Evolutionary conservation across 768 basidiomycete species (phyloP), one percentile per base, ranked within the genome.

Genomic region (Phlebiopsis flavidoalba): DNA sequence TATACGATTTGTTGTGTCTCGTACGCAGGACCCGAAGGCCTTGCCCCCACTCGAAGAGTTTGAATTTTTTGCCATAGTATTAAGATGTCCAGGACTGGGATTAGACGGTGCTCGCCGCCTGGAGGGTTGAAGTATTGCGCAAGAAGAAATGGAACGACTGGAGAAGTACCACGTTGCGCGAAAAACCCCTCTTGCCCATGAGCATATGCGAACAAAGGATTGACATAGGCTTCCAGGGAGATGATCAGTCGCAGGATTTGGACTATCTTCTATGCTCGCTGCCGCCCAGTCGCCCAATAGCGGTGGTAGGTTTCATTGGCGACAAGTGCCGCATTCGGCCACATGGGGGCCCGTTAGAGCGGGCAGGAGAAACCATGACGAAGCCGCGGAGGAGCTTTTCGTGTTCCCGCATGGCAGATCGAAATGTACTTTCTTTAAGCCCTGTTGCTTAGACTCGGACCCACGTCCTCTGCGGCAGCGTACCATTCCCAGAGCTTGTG

Each of bases 181-280:
- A 72, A 66, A 60, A 75, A 80, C 1, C 67, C 73, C 58, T 71
- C 66, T 14, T 78, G 78, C 15, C 64, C 67, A 5, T 67, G 63
- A 2, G 76, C 75, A 63, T 77, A 79, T 0, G 74, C 73, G 52
- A 82, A 82, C 0, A 78, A 78, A 1, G 82, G 82, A 60, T 83
- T 83, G 8, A 14, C 46, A 8, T n/a, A n/a, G n/a, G n/a, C n/a
- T n/a, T n/a, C n/a, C n/a, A n/a, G n/a, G n/a, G 26, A 31, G 26
- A 31, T 31, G 6, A 31, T 10, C 2, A 17, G 40, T 43, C 3
- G 40, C 22, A 26, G n/a, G 21, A 46, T 3, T 31, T 50, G 24
- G 3, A 26, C 15, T 3, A 43, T 43, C 8, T 46, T 60, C 40
- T 12, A 5, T 12, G 26, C 6, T 15, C 8, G 8, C 6, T 21